These are phyloP conservation scores for Crithidia thermophila DNA, from an alignment of 208 protist species.

Conservation along the genomic window DNA sequence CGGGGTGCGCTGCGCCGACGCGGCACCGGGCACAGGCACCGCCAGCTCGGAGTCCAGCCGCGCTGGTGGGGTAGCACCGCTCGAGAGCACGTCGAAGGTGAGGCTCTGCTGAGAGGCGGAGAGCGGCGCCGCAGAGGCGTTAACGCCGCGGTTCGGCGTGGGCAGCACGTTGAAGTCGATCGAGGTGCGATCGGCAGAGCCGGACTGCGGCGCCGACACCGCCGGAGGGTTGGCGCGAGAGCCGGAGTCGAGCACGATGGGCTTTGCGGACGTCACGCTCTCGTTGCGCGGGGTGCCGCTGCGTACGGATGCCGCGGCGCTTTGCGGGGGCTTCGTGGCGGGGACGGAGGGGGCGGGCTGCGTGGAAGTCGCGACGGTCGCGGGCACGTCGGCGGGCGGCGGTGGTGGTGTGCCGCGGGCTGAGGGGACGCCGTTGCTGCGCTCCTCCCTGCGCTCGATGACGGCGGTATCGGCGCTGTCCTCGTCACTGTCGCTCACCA, in stretches of 20 bases:
- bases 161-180: conserved; percentile 12
- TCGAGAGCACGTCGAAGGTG: conserved; percentile 7
- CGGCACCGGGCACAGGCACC: neutral
- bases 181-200: conserved; percentile 4
- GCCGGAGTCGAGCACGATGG: neutral
- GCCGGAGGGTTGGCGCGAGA: neutral
- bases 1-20: conserved; percentile 1
- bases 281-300: conserved; percentile 12
- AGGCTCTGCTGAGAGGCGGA: conserved; percentile 20
- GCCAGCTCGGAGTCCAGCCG: neutral
- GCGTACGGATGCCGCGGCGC: neutral
- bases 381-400: conserved; percentile 35
- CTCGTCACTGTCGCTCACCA: conserved; percentile 60
- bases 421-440: conserved; percentile 20
- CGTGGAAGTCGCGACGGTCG: conserved; percentile 40
- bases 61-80: conserved; percentile 1
- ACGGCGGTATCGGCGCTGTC: conserved; percentile 39
- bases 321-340: neutral
- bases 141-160: neutral
- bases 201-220: neutral
- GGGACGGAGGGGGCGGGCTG: neutral
- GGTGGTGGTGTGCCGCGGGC: conserved; percentile 29
- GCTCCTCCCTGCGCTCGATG: conserved; percentile 17
- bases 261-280: conserved; percentile 10
- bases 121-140: neutral